phyloP scores from a whole-genome alignment of 2,329 filamentous ascomycete species.

The Penicillium sp. region DNA sequence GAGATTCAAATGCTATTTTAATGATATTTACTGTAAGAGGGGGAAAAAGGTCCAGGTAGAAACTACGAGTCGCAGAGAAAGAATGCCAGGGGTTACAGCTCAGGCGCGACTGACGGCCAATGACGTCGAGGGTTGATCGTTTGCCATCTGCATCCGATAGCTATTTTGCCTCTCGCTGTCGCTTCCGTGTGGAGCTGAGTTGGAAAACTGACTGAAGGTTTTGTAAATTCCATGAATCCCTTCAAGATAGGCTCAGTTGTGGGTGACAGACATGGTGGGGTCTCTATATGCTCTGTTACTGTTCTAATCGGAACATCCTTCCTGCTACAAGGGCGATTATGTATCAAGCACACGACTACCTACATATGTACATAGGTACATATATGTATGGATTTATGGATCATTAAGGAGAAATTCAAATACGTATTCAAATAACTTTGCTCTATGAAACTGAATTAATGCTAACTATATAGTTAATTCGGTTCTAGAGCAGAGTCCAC shows the following conservation, averaged over 20 bases:
- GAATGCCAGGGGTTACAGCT: background rate
- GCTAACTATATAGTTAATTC: too few relatives aligned
- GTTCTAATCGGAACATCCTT: background rate
- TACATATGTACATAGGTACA: too few relatives aligned
- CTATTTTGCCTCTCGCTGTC: background rate
- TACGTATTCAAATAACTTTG: background rate
- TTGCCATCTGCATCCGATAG: background rate
- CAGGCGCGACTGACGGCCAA: constrained; percentile 8
- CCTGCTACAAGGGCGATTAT: background rate
- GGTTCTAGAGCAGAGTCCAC: background rate
- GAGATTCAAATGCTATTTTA: background rate
- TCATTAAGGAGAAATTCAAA: background rate
- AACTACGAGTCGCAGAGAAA: background rate
- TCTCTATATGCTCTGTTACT: too few relatives aligned
- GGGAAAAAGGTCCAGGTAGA: background rate
- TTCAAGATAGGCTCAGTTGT: background rate
- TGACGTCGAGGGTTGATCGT: constrained; percentile 5
- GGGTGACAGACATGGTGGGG: background rate
- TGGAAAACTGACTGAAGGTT: background rate
- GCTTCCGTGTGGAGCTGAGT: background rate
- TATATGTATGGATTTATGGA: too few relatives aligned
- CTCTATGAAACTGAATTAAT: background rate
- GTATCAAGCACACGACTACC: too few relatives aligned
- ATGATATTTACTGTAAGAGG: background rate
- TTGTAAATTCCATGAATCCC: background rate